Conservation (phyloP, 192 early-diverging fungal genomes). For the Backusella psychrophila region DNA sequence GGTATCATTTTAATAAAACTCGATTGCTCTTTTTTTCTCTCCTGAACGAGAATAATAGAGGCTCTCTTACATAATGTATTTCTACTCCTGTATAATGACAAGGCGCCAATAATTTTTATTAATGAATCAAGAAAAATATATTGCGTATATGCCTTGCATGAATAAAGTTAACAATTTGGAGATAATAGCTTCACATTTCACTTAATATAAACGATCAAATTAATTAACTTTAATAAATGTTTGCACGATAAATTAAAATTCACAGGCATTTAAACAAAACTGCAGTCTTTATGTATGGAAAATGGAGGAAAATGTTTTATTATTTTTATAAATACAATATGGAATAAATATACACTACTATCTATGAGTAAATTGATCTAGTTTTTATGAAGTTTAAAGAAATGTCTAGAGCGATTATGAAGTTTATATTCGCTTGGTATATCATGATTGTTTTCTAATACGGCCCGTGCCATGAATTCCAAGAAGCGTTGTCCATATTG, state of each 20-base stretch:
- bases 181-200: no score
- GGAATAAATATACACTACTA: neutral
- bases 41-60: no score
- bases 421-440: slow-evolving; percentile 31
- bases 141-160: no score
- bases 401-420: neutral
- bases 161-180: no score
- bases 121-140: no score
- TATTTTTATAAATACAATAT: neutral
- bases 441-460: slow-evolving; percentile 50
- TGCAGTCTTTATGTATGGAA: neutral
- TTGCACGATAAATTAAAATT: neutral
- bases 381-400: neutral
- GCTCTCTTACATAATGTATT: no score
- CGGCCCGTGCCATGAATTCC: slow-evolving; percentile 78
- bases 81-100: no score
- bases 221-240: no score
- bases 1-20: no score
- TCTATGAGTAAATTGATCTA: neutral
- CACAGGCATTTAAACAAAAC: neutral
- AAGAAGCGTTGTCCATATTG: slow-evolving; percentile 90
- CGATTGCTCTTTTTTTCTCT: no score
- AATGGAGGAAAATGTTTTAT: neutral
- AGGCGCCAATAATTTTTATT: no score
- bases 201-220: no score